Conservation (phyloP, 2,329 filamentous ascomycete genomes). For the Fonsecaea erecta region DNA sequence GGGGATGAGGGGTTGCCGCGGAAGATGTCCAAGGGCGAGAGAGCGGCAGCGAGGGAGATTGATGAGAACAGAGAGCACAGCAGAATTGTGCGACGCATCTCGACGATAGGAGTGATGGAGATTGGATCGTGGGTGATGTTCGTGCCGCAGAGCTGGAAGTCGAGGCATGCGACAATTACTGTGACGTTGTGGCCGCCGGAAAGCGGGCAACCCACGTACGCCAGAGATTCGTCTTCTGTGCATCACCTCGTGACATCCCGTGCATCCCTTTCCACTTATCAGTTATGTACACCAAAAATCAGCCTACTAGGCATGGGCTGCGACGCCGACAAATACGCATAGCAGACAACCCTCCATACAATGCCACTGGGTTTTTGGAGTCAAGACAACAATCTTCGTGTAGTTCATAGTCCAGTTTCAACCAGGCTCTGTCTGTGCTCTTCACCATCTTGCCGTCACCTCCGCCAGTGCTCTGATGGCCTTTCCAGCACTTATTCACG, state of each 20-base stretch:
- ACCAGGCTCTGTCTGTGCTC: too few species aligned
- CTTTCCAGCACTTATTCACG: not conserved
- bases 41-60: constrained; percentile 22
- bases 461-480: not conserved
- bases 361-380: not conserved
- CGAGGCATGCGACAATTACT: not conserved
- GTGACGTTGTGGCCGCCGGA: not conserved
- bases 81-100: constrained; percentile 27
- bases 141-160: not conserved
- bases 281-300: not conserved
- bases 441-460: too few species aligned
- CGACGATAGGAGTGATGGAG: not conserved
- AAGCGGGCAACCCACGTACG: not conserved
- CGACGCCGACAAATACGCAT: not conserved
- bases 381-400: too few species aligned
- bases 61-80: constrained; percentile 22
- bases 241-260: not conserved
- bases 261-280: not conserved
- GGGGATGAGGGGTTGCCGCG: constrained; percentile 4
- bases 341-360: not conserved
- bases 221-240: not conserved
- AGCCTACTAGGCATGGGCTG: not conserved
- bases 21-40: constrained; percentile 21
- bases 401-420: too few species aligned
- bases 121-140: not conserved